These are phyloP conservation scores for Eucalyptus grandis DNA, from an alignment of 345 rosid genomes.

Conservation along the genomic window DNA sequence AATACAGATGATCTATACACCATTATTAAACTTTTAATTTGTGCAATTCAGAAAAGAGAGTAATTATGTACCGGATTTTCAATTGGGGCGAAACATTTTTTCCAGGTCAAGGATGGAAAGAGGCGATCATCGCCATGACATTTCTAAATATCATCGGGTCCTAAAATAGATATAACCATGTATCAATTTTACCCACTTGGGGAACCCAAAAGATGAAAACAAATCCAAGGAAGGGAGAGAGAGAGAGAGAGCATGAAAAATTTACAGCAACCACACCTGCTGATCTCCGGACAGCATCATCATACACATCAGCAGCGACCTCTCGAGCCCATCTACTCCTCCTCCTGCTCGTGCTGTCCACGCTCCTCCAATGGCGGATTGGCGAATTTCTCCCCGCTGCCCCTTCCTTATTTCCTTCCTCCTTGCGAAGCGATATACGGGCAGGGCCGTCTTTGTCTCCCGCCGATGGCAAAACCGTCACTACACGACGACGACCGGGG, in stretches of 20 bases:
- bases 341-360: background rate
- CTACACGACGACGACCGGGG: background rate
- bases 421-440: background rate
- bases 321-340: background rate
- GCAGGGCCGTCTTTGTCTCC: background rate
- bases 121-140: background rate
- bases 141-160: background rate
- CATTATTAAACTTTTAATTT: background rate
- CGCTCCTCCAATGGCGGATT: background rate
- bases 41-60: background rate
- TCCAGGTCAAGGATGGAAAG: background rate
- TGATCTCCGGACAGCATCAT: background rate
- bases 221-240: background rate
- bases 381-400: background rate
- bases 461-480: background rate
- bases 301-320: background rate
- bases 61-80: rapidly evolving
- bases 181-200: background rate
- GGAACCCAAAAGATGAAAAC: background rate
- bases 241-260: background rate
- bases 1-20: background rate
- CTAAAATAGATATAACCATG: background rate
- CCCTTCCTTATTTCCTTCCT: background rate
- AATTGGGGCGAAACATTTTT: background rate
- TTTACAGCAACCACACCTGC: background rate